phyloP scores from a whole-genome alignment of 371 early-diverging fungal genomes.

The Mucor irregularis region DNA sequence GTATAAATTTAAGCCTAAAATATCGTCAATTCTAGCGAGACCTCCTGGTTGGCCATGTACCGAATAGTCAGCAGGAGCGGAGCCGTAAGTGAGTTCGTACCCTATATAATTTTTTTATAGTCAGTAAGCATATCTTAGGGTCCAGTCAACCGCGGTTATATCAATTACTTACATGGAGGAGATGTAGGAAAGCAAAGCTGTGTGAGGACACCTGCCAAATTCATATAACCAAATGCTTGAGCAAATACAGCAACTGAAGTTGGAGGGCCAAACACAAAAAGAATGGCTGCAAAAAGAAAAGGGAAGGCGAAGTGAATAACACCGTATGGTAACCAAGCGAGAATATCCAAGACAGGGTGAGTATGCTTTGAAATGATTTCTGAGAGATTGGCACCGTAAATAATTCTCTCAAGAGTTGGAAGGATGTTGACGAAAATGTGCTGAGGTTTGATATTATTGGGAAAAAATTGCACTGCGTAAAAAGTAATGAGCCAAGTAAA shows the following conservation, averaged over 20 bases:
- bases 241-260: conserved; percentile 56
- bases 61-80: conserved; percentile 64
- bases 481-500: conserved; percentile 68
- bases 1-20: conserved; percentile 68
- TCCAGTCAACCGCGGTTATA: neutral
- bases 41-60: conserved; percentile 77
- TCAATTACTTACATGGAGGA: conserved; percentile 70
- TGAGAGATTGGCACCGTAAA: conserved; percentile 68
- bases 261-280: conserved; percentile 57
- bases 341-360: conserved; percentile 54
- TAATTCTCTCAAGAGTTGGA: conserved; percentile 67
- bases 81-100: conserved; percentile 63
- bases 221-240: conserved; percentile 70
- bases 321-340: conserved; percentile 81
- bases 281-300: conserved; percentile 48
- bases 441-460: conserved; percentile 53
- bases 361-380: conserved; percentile 62
- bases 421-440: conserved; percentile 69
- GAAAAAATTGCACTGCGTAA: conserved; percentile 66
- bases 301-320: conserved; percentile 70
- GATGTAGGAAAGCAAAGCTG: conserved; percentile 71
- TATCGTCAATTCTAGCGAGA: conserved; percentile 69
- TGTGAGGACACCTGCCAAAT: conserved; percentile 69
- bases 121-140: neutral
- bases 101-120: conserved; percentile 31